These are phyloP conservation scores for Miamiensis avidus DNA, from an alignment of 169 alveolate species.

Conservation along the genomic window DNA sequence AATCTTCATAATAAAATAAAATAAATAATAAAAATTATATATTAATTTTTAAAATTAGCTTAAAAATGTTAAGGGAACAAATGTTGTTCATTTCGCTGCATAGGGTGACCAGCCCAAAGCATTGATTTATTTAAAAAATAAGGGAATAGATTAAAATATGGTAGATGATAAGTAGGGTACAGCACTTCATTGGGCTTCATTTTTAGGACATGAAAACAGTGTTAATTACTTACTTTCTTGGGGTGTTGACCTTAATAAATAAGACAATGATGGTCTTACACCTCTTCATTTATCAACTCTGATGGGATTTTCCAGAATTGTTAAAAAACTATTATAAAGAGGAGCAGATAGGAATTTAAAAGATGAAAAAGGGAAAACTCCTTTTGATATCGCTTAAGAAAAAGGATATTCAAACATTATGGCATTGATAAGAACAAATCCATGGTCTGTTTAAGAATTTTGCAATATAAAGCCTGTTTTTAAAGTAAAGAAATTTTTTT, in stretches of 20 bases:
- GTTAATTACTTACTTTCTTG: conserved; percentile 61
- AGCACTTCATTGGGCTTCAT: conserved; percentile 51
- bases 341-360: conserved; percentile 61
- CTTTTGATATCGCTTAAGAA: conserved; percentile 55
- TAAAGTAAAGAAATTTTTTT: conserved; percentile 8
- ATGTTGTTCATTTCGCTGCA: conserved; percentile 57
- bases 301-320: conserved; percentile 53
- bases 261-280: conserved; percentile 62
- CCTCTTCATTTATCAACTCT: conserved; percentile 63
- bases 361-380: conserved; percentile 48
- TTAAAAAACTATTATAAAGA: conserved; percentile 59
- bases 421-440: conserved; percentile 24
- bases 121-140: conserved; percentile 18
- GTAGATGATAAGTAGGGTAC: conserved; percentile 31
- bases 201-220: conserved; percentile 37
- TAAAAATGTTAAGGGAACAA: not conserved
- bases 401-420: conserved; percentile 11
- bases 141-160: conserved; percentile 16
- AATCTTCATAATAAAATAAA: too few relatives aligned
- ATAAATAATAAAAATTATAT: too few relatives aligned
- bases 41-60: not conserved
- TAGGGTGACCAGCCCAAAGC: conserved; percentile 43
- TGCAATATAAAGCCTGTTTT: conserved; percentile 33
- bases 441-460: conserved; percentile 13
- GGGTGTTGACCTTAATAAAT: conserved; percentile 43